These are phyloP conservation scores for Curvularia hawaiiensis DNA, from an alignment of 2,329 filamentous ascomycete species.

Conservation along the genomic window DNA sequence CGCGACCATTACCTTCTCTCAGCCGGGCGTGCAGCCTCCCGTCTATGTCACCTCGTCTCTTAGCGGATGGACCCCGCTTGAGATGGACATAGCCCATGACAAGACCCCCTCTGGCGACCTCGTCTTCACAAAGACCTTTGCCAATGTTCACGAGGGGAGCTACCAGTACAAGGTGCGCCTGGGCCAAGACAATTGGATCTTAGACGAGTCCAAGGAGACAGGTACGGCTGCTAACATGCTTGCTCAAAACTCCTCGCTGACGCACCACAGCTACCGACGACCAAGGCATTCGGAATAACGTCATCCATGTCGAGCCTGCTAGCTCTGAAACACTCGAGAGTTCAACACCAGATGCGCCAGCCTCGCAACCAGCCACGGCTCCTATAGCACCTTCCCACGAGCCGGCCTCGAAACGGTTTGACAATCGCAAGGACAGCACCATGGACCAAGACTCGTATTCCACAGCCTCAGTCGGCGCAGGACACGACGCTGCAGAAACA, in stretches of 20 bases:
- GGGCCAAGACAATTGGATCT: constrained; percentile 67
- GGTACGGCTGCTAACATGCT: constrained; percentile 53
- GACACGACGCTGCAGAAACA: constrained; percentile 27
- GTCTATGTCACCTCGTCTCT: constrained; percentile 74
- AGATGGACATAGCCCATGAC: constrained; percentile 62
- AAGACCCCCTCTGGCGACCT: constrained; percentile 59
- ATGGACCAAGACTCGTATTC: constrained; percentile 22
- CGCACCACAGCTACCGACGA: constrained; percentile 54
- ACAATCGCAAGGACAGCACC: constrained; percentile 27
- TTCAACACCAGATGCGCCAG: constrained; percentile 5
- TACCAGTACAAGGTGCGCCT: constrained; percentile 79
- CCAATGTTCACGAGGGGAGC: constrained; percentile 60
- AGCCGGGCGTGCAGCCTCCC: constrained; percentile 66
- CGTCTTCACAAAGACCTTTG: constrained; percentile 63
- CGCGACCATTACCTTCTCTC: constrained; percentile 66
- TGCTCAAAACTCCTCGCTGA: constrained; percentile 20
- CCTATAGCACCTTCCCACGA: not conserved
- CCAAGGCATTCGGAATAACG: constrained; percentile 61
- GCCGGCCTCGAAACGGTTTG: constrained; percentile 10
- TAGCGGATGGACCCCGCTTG: constrained; percentile 68
- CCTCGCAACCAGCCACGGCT: not conserved
- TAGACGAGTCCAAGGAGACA: constrained; percentile 66
- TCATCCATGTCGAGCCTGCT: constrained; percentile 46
- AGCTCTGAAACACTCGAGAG: not conserved
- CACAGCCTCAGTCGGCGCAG: constrained; percentile 25